phyloP scores from a whole-genome alignment of 306 rosid genomes.

The Dalbergia cochinchinensis region DNA sequence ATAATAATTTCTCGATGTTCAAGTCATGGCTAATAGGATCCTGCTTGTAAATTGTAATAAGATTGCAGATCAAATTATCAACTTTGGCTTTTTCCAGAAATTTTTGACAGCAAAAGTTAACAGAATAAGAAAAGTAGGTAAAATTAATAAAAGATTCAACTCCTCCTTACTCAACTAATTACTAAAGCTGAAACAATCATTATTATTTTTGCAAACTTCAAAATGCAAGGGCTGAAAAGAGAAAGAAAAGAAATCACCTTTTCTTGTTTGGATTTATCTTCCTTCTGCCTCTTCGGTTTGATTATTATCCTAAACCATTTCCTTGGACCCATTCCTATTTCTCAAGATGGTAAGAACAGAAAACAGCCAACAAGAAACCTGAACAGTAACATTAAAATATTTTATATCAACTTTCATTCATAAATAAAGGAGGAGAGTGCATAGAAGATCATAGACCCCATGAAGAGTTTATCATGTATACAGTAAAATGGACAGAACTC shows the following conservation, averaged over 20 bases:
- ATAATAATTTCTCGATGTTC: background rate
- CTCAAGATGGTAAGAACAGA: slow-evolving; percentile 19
- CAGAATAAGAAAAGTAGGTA: background rate
- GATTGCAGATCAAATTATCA: slow-evolving; percentile 21
- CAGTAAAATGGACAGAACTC: background rate
- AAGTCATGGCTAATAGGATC: background rate
- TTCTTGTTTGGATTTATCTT: slow-evolving; percentile 55
- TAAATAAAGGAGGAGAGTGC: background rate
- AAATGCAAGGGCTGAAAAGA: slow-evolving; percentile 9
- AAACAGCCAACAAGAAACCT: slow-evolving; percentile 40
- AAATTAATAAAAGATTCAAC: slow-evolving; percentile 2
- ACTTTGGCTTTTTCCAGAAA: background rate
- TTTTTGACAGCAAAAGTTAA: background rate
- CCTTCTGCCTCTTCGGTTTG: slow-evolving; percentile 59
- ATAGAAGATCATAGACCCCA: background rate
- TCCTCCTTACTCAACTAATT: background rate
- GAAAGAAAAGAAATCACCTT: slow-evolving; percentile 45
- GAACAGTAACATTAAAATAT: slow-evolving; percentile 21
- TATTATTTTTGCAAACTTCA: slow-evolving; percentile 12
- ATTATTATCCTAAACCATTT: slow-evolving; percentile 62
- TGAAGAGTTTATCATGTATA: background rate
- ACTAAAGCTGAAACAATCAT: too few species aligned
- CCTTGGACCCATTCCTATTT: slow-evolving; percentile 62
- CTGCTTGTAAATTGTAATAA: background rate
- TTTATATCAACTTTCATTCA: slow-evolving; percentile 11